phyloP scores from a whole-genome alignment of 768 basidiomycete species.

The Cytidiella melzeri region DNA sequence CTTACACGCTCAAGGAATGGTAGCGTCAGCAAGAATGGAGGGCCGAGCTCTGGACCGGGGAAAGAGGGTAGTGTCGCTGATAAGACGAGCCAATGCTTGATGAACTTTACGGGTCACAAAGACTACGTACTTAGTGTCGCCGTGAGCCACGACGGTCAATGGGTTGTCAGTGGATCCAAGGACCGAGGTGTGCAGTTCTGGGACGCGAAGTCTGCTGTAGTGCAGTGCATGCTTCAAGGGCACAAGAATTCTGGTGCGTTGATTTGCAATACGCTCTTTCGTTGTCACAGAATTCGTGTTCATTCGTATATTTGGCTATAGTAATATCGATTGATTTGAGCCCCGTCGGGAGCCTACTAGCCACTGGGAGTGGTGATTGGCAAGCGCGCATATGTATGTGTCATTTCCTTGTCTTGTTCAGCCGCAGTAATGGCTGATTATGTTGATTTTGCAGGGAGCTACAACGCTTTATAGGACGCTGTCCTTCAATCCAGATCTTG shows the following conservation, averaged over 20 bases:
- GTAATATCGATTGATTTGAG: conserved; percentile 72
- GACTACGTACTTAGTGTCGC: conserved; percentile 72
- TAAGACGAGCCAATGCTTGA: conserved; percentile 54
- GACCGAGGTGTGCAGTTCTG: conserved; percentile 96
- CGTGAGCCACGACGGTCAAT: conserved; percentile 86
- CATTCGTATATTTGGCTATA: too few species aligned
- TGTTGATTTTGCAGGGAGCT: conserved; percentile 6
- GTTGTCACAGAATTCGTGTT: background rate
- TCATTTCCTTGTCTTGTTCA: too few species aligned
- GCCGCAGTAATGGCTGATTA: too few species aligned
- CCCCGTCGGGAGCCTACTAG: conserved; percentile 52
- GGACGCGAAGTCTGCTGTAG: conserved; percentile 70
- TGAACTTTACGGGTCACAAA: conserved; percentile 90
- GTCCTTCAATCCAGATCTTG: too few species aligned
- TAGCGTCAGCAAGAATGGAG: background rate
- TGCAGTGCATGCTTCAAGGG: conserved; percentile 92
- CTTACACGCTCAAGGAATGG: conserved; percentile 14
- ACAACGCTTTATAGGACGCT: background rate
- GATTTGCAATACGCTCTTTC: background rate
- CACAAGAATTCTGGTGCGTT: conserved; percentile 60
- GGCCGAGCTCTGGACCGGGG: conserved; percentile 18
- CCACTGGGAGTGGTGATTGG: conserved; percentile 69
- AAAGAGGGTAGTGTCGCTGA: conserved; percentile 39
- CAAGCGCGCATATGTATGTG: conserved; percentile 62
- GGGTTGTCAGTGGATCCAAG: conserved; percentile 94